phyloP scores from a whole-genome alignment of 1,139 yeast species.

The Kazachstania sp. region DNA sequence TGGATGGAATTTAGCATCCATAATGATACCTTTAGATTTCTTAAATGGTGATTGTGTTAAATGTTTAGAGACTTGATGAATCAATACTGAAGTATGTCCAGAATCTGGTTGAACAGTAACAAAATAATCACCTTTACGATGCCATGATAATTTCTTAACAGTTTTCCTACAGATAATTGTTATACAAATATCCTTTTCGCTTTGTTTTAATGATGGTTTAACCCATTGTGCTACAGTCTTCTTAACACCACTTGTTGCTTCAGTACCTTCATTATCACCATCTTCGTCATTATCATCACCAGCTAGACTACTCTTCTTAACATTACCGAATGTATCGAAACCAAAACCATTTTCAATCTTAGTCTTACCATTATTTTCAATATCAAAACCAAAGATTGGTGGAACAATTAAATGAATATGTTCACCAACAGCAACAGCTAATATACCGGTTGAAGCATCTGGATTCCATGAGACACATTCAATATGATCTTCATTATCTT shows the following conservation, averaged over 20 bases:
- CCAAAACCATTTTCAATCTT: constrained; percentile 91
- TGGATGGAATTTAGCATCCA: constrained; percentile 97
- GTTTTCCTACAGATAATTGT: constrained; percentile 61
- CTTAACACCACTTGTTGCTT: constrained; percentile 33
- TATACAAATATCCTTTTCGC: constrained; percentile 65
- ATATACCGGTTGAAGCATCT: constrained; percentile 55
- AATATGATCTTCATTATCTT: constrained; percentile 58
- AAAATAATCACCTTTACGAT: constrained; percentile 92
- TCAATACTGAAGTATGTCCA: constrained; percentile 78
- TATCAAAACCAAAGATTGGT: constrained; percentile 80
- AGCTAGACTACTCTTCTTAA: constrained; percentile 41
- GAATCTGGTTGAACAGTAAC: constrained; percentile 90
- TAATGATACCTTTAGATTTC: constrained; percentile 85
- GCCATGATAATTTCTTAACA: constrained; percentile 87
- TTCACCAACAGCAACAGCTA: constrained; percentile 83
- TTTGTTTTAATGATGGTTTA: constrained; percentile 58
- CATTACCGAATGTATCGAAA: constrained; percentile 64
- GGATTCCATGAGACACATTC: constrained; percentile 92
- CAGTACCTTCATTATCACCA: constrained; percentile 33
- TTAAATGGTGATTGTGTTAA: constrained; percentile 95
- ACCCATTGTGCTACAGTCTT: constrained; percentile 76
- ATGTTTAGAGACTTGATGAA: constrained; percentile 92
- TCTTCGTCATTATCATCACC: constrained; percentile 37
- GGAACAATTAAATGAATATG: constrained; percentile 72
- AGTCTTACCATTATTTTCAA: constrained; percentile 73